Conservation (phyloP, 257 asterid genomes). For the Rubia yunnanensis region DNA sequence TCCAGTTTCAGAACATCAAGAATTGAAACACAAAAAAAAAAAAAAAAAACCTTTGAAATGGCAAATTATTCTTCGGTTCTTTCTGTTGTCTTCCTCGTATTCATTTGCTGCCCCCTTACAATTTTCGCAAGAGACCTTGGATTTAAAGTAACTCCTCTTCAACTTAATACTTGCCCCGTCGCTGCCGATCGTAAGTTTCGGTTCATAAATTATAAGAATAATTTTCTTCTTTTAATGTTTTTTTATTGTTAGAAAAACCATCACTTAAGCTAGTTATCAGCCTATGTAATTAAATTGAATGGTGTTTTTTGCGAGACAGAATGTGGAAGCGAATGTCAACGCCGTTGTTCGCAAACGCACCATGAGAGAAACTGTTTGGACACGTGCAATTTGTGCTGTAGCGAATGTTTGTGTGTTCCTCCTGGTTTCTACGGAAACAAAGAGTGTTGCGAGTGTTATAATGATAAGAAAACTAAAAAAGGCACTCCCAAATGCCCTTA, state of each 20-base stretch:
- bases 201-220: neutral
- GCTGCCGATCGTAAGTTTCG: neutral
- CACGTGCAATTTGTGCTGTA: conserved; percentile 16
- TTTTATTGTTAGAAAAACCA: no score
- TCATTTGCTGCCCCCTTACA: neutral
- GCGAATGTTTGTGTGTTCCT: conserved; percentile 14
- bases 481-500: conserved; percentile 27
- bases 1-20: neutral
- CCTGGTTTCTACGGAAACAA: conserved; percentile 18
- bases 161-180: conserved; percentile 19
- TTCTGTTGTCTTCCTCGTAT: neutral
- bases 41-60: no score
- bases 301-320: no score
- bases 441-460: conserved; percentile 16
- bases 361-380: conserved; percentile 10
- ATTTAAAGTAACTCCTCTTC: conserved; percentile 1
- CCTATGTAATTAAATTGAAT: no score
- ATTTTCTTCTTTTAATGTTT: no score
- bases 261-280: no score
- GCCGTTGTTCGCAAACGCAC: conserved; percentile 16
- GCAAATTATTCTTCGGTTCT: neutral
- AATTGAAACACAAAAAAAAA: neutral
- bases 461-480: conserved; percentile 14
- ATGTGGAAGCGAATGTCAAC: conserved; percentile 16
- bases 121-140: neutral